Evolutionary conservation across 768 basidiomycete species (phyloP).

Genomic region (Aureoboletus auriporus): DNA sequence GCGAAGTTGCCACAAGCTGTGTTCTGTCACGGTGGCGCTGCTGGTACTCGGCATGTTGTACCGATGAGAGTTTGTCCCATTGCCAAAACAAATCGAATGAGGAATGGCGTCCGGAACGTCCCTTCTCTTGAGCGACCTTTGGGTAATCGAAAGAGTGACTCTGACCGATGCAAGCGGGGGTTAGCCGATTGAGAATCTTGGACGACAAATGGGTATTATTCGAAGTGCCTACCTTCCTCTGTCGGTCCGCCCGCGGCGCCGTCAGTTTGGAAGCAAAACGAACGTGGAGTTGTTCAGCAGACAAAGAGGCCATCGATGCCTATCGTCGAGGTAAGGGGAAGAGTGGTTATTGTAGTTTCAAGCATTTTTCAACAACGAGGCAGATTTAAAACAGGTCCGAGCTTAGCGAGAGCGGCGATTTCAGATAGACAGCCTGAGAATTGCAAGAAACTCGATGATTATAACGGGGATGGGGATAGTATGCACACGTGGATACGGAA

Average conservation of each 20-base stretch:
- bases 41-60: constrained; percentile 1
- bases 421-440: too few relatives aligned
- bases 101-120: constrained; percentile 26
- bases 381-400: constrained; percentile 10
- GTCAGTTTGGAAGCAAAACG: constrained; percentile 31
- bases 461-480: neutral
- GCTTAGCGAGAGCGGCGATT: too few relatives aligned
- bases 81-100: constrained; percentile 40
- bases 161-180: constrained; percentile 5
- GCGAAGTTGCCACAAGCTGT: neutral
- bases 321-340: neutral
- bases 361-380: neutral
- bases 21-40: neutral
- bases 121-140: constrained; percentile 38
- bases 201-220: too few relatives aligned
- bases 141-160: constrained; percentile 32
- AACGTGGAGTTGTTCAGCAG: constrained; percentile 20
- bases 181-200: too few relatives aligned
- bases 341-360: neutral
- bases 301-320: constrained; percentile 21
- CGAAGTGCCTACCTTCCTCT: constrained; percentile 25
- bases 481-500: constrained; percentile 5
- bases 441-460: constrained; percentile 4
- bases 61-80: constrained; percentile 26
- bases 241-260: constrained; percentile 30